Percentiles rank a stretch among this genome's conserved stretches.
Conservation (phyloP, 495 filamentous ascomycete genomes). For the Neurospora pannonica region DNA sequence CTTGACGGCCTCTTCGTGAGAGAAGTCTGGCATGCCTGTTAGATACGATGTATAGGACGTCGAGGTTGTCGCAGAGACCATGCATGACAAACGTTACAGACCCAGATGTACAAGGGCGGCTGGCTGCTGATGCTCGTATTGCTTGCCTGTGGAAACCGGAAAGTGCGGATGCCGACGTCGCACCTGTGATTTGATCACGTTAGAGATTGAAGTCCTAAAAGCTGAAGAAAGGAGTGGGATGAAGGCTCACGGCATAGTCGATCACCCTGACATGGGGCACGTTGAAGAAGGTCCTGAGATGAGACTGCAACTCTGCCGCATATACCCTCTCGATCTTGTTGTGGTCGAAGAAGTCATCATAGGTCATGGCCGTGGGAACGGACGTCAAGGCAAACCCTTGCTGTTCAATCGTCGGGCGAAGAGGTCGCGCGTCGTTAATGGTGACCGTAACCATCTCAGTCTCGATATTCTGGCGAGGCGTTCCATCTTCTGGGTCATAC, state of each 20-base stretch:
- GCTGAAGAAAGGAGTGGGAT: background rate
- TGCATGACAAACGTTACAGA: background rate
- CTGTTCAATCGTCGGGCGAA: background rate
- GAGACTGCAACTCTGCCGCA: background rate
- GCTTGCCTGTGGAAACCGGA: background rate
- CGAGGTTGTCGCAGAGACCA: background rate
- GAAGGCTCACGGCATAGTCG: background rate
- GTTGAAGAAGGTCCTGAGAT: background rate
- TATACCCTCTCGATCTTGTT: background rate
- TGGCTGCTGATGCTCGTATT: background rate
- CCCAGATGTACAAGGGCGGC: background rate
- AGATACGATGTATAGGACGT: background rate
- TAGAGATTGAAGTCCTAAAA: background rate
- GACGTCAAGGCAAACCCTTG: background rate
- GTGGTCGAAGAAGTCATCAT: background rate
- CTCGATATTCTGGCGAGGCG: background rate
- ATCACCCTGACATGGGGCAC: background rate
- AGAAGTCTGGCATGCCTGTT: background rate
- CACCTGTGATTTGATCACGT: background rate
- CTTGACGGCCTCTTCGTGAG: background rate
- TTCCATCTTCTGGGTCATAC: background rate
- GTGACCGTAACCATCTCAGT: background rate
- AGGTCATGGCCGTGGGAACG: background rate
- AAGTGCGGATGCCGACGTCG: background rate
- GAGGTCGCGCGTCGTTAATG: background rate